Evolutionary conservation across 495 filamentous ascomycete genomes (phyloP).

Genomic region (Hypoxylon fragiforme): DNA sequence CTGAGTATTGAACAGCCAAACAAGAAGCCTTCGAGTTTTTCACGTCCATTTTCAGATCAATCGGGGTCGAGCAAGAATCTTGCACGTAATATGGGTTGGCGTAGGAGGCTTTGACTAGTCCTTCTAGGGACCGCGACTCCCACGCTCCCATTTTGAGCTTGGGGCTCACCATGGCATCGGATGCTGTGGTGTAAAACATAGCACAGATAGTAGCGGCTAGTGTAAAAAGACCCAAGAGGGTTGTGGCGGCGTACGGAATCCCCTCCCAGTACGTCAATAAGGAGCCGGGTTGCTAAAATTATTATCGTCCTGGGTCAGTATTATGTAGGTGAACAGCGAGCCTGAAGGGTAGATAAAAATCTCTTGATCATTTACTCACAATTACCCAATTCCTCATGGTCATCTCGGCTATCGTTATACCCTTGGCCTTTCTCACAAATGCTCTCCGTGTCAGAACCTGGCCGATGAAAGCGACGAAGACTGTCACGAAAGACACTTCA

Average conservation of each 20-base stretch:
- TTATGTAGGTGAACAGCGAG: not conserved
- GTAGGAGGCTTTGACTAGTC: slow-evolving; percentile 60
- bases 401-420: slow-evolving; percentile 73
- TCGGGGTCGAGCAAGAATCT: slow-evolving; percentile 61
- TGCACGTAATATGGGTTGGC: slow-evolving; percentile 59
- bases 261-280: slow-evolving; percentile 68
- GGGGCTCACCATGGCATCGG: slow-evolving; percentile 70
- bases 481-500: slow-evolving; percentile 75
- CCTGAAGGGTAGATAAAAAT: not conserved
- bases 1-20: slow-evolving; percentile 64
- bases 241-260: slow-evolving; percentile 61
- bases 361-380: slow-evolving; percentile 29
- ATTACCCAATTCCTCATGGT: slow-evolving; percentile 61
- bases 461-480: slow-evolving; percentile 73
- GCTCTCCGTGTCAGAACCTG: slow-evolving; percentile 70
- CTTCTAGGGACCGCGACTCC: slow-evolving; percentile 50
- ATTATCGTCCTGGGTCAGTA: no score
- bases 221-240: slow-evolving; percentile 60
- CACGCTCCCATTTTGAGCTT: slow-evolving; percentile 59
- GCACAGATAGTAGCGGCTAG: slow-evolving; percentile 63
- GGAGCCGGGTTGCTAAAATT: slow-evolving; percentile 51
- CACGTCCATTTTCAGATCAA: slow-evolving; percentile 45
- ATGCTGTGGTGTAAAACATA: slow-evolving; percentile 74
- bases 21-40: slow-evolving; percentile 54
- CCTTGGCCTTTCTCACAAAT: slow-evolving; percentile 55